Conservation (phyloP, 2,329 filamentous ascomycete genomes). For the Phaeosphaeria sp. region DNA sequence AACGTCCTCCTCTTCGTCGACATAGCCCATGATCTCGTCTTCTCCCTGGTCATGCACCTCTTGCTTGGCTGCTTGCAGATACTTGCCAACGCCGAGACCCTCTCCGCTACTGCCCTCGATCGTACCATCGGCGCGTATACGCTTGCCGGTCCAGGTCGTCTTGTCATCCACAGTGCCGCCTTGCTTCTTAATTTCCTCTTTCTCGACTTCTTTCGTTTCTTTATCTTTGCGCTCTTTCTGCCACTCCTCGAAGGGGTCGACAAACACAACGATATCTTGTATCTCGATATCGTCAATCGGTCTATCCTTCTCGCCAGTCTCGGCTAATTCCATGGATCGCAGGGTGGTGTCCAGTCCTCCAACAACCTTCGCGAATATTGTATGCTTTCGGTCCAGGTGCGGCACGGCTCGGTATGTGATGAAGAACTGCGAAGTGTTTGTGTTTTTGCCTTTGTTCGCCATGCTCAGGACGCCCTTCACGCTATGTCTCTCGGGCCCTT, state of each 20-base stretch:
- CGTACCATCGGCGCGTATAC: slow-evolving; percentile 73
- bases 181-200: slow-evolving; percentile 66
- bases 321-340: slow-evolving; percentile 76
- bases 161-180: slow-evolving; percentile 86
- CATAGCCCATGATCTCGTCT: slow-evolving; percentile 67
- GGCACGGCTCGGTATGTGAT: slow-evolving; percentile 84
- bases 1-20: slow-evolving; percentile 69
- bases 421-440: slow-evolving; percentile 95
- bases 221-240: slow-evolving; percentile 66
- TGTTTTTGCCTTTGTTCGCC: slow-evolving; percentile 99
- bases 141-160: slow-evolving; percentile 95
- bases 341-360: slow-evolving; percentile 76
- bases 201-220: slow-evolving; percentile 67
- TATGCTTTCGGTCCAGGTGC: slow-evolving; percentile 94
- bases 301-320: slow-evolving; percentile 75
- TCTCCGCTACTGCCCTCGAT: slow-evolving; percentile 63
- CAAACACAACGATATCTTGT: slow-evolving; percentile 81
- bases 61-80: slow-evolving; percentile 70
- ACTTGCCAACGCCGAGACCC: slow-evolving; percentile 73
- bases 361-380: slow-evolving; percentile 89
- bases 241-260: slow-evolving; percentile 96
- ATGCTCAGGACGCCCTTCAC: slow-evolving; percentile 82
- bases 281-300: slow-evolving; percentile 82
- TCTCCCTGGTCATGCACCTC: slow-evolving; percentile 47
- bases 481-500: slow-evolving; percentile 86